These are phyloP conservation scores for Leccinum variicolor DNA, from an alignment of 768 basidiomycete genomes.

Conservation along the genomic window DNA sequence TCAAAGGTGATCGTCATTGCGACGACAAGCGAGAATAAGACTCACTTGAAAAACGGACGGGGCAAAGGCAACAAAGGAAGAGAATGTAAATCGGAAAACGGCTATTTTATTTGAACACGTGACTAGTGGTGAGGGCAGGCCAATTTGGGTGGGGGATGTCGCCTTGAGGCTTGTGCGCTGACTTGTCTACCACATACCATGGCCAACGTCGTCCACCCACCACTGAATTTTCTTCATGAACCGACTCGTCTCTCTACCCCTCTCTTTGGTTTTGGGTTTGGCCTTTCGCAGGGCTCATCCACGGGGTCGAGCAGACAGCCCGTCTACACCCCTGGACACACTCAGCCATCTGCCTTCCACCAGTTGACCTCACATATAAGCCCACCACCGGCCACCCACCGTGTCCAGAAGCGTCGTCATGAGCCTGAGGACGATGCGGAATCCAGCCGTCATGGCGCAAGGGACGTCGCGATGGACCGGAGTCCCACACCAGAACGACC, in stretches of 20 bases:
- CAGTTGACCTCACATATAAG: constrained; percentile 52
- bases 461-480: constrained; percentile 79
- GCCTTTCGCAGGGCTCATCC: constrained; percentile 45
- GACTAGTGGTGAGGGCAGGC: constrained; percentile 35
- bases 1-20: constrained; percentile 66
- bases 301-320: constrained; percentile 47
- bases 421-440: constrained; percentile 69
- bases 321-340: constrained; percentile 37
- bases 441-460: constrained; percentile 28
- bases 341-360: constrained; percentile 48
- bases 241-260: constrained; percentile 59
- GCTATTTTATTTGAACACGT: constrained; percentile 30
- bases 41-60: constrained; percentile 34
- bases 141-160: not conserved
- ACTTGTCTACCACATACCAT: constrained; percentile 39
- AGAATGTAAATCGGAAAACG: constrained; percentile 3
- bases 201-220: constrained; percentile 70
- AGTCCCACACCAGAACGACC: constrained; percentile 81
- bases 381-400: constrained; percentile 37
- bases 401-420: constrained; percentile 59
- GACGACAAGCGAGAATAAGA: constrained; percentile 13
- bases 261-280: constrained; percentile 73
- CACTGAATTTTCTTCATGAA: constrained; percentile 59
- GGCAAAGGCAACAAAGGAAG: not conserved
- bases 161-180: constrained; percentile 12